phyloP scores from a whole-genome alignment of 495 filamentous ascomycete species.

The Xylaria telfairii region DNA sequence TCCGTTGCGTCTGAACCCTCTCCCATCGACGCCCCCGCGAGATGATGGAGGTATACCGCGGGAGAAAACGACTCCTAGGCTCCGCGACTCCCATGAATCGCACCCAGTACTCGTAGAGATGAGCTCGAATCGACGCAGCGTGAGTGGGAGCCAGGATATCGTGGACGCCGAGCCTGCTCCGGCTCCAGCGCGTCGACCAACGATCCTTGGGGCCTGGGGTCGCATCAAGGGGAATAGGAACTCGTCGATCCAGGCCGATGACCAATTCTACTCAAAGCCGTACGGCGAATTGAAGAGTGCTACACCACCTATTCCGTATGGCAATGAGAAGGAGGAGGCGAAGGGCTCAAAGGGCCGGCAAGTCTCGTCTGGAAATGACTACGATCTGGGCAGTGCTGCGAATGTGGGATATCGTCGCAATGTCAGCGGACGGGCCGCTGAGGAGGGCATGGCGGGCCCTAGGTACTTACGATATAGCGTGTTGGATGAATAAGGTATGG shows the following conservation, averaged over 20 bases:
- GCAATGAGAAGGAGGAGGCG: conserved; percentile 24
- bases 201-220: conserved; percentile 12
- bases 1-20: conserved; percentile 53
- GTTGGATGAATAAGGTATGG: conserved; percentile 30
- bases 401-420: conserved; percentile 55
- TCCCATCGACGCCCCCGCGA: conserved; percentile 24
- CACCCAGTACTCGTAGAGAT: conserved; percentile 48
- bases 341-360: conserved; percentile 37
- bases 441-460: conserved; percentile 66
- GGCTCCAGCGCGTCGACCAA: conserved; percentile 18
- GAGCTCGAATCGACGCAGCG: conserved; percentile 47
- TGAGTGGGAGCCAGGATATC: conserved; percentile 43
- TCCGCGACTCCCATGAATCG: conserved; percentile 28
- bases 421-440: conserved; percentile 83
- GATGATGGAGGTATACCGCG: conserved; percentile 13
- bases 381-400: conserved; percentile 56
- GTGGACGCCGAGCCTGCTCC: conserved; percentile 36
- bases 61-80: conserved; percentile 40
- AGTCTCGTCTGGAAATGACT: conserved; percentile 65
- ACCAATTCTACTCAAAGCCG: conserved; percentile 58
- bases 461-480: conserved; percentile 42
- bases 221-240: conserved; percentile 41
- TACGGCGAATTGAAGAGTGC: conserved; percentile 56
- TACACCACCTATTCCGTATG: conserved; percentile 55
- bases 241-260: conserved; percentile 58